Percentiles rank a stretch among this genome's conserved stretches.
These are phyloP conservation scores for Rosa rugosa DNA, from an alignment of 306 rosid genomes.

Conservation along the genomic window DNA sequence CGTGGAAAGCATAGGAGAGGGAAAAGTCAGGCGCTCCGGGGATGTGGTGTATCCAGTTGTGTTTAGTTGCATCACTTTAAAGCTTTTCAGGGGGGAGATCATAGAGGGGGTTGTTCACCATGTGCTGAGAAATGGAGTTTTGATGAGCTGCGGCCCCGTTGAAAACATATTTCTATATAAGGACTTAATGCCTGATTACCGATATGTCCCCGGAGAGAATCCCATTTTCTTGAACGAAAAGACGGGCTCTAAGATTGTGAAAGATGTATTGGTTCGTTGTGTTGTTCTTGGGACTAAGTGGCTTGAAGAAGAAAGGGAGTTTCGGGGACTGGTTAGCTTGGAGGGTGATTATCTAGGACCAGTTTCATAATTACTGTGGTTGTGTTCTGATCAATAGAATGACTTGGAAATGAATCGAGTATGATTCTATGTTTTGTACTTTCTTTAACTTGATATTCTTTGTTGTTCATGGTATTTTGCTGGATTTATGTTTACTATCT, in stretches of 20 bases:
- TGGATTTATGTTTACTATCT: too few species aligned
- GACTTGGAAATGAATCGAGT: not conserved
- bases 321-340: slow-evolving; percentile 79
- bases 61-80: slow-evolving; percentile 70
- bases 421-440: not conserved
- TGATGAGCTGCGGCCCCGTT: slow-evolving; percentile 73
- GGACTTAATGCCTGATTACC: slow-evolving; percentile 66
- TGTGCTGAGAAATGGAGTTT: slow-evolving; percentile 78
- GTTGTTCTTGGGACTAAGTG: slow-evolving; percentile 79
- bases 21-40: slow-evolving; percentile 71
- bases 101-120: slow-evolving; percentile 70
- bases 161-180: slow-evolving; percentile 58
- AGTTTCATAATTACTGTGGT: slow-evolving; percentile 1
- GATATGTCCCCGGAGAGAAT: slow-evolving; percentile 61
- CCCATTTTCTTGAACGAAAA: slow-evolving; percentile 60
- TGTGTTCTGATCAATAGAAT: not conserved
- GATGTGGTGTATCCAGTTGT: slow-evolving; percentile 75
- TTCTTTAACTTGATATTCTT: not conserved
- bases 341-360: slow-evolving; percentile 85
- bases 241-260: slow-evolving; percentile 50
- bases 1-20: slow-evolving; percentile 71
- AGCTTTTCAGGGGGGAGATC: slow-evolving; percentile 77
- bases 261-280: slow-evolving; percentile 54
- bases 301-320: slow-evolving; percentile 83
- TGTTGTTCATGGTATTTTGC: not conserved